Percentiles rank a stretch among this genome's conserved stretches.
Conservation (phyloP, 805 yeast genomes). For the Spathaspora boniae region DNA sequence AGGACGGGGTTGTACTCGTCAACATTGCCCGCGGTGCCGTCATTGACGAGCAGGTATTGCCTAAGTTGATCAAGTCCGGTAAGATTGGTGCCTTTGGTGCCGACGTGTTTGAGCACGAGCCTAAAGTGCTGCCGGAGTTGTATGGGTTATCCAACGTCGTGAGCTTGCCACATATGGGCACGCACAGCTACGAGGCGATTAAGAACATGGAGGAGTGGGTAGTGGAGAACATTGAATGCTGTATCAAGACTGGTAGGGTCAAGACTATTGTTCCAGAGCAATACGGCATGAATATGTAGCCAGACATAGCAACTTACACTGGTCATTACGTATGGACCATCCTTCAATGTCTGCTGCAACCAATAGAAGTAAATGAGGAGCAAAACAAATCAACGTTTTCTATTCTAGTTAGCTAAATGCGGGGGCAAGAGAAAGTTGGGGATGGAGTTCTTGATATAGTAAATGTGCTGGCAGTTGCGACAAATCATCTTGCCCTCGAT, state of each 20-base stretch:
- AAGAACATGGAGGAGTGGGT: constrained; percentile 77
- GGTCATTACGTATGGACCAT: too few relatives aligned
- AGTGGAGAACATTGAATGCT: constrained; percentile 61
- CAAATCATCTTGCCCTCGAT: constrained; percentile 88
- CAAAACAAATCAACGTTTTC: too few relatives aligned
- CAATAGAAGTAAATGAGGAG: too few relatives aligned
- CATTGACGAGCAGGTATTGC: constrained; percentile 60
- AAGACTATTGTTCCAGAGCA: constrained; percentile 80
- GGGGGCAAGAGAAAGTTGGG: constrained; percentile 95
- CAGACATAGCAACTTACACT: constrained; percentile 9
- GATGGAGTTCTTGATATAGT: constrained; percentile 86
- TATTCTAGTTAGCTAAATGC: constrained; percentile 51
- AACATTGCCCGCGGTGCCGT: constrained; percentile 91
- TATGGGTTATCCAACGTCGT: constrained; percentile 62
- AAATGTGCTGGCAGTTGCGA: constrained; percentile 78
- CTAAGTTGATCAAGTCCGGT: constrained; percentile 56
- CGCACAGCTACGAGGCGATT: constrained; percentile 71
- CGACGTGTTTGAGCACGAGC: constrained; percentile 77
- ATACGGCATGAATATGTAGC: constrained; percentile 25
- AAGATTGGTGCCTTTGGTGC: constrained; percentile 65
- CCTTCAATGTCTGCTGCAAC: too few relatives aligned
- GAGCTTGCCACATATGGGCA: constrained; percentile 86
- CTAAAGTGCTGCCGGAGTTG: constrained; percentile 60
- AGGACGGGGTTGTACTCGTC: constrained; percentile 70
- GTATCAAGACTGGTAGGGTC: constrained; percentile 63